Evolutionary conservation across 2,329 filamentous ascomycete species (phyloP).

Genomic region (Saccharata proteae): DNA sequence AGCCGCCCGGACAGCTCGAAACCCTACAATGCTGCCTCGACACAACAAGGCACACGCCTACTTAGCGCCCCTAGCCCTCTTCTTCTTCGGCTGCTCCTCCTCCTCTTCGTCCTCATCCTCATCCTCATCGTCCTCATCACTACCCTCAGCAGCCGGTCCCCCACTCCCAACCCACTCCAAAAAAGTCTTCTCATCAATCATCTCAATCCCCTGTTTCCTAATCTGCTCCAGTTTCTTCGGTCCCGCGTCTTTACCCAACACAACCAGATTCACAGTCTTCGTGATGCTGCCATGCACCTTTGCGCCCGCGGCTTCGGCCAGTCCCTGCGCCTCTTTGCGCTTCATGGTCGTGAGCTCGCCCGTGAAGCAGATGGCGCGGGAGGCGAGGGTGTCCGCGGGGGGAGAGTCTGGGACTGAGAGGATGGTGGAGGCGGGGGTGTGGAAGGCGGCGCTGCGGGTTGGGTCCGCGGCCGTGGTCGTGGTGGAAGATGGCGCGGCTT

Average conservation of each 20-base stretch:
- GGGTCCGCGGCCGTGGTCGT: not conserved
- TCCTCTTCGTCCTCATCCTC: not conserved
- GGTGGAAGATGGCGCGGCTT: not conserved
- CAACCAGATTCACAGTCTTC: slow-evolving; percentile 1
- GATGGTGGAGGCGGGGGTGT: not conserved
- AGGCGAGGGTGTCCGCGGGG: not conserved
- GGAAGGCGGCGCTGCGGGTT: not conserved
- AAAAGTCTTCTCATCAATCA: not conserved
- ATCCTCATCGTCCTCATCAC: not conserved
- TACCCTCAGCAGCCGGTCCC: slow-evolving; percentile 1
- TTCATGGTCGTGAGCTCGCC: slow-evolving; percentile 2
- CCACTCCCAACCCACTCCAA: not conserved
- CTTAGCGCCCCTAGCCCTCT: slow-evolving; percentile 3
- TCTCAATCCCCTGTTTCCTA: not conserved
- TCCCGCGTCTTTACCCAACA: not conserved
- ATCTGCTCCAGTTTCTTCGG: slow-evolving; percentile 2
- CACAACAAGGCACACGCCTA: slow-evolving; percentile 5
- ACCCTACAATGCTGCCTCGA: slow-evolving; percentile 10
- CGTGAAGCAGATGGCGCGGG: not conserved
- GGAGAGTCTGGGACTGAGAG: too few species aligned
- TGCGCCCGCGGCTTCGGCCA: slow-evolving; percentile 3
- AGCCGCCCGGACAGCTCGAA: slow-evolving; percentile 9
- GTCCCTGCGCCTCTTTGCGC: slow-evolving; percentile 1
- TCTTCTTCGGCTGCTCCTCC: not conserved
- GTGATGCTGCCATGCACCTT: not conserved